Percentiles rank a stretch among this genome's conserved stretches.
These are phyloP conservation scores for Candida broadrunensis DNA, from an alignment of 805 yeast species.

Conservation along the genomic window DNA sequence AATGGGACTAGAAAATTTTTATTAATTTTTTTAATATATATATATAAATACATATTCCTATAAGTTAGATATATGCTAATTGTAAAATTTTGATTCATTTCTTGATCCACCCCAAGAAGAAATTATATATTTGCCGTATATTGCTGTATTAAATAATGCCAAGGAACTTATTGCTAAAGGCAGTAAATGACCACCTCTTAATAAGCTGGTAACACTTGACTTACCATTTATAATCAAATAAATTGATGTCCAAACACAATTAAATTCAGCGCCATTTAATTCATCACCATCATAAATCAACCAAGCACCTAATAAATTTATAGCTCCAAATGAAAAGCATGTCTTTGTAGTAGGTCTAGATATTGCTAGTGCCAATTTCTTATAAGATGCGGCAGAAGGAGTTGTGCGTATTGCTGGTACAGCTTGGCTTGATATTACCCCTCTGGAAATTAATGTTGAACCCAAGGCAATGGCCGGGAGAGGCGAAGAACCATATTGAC, in stretches of 20 bases:
- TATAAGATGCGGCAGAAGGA: neutral
- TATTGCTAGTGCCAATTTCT: neutral
- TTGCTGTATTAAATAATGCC: slow-evolving; percentile 58
- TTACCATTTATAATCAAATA: slow-evolving; percentile 71
- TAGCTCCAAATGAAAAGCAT: slow-evolving; percentile 57
- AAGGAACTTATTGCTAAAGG: slow-evolving; percentile 58
- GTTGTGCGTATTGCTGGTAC: neutral
- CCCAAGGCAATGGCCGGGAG: neutral
- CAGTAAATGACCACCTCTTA: slow-evolving; percentile 58
- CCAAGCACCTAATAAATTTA: slow-evolving; percentile 65
- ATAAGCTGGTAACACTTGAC: slow-evolving; percentile 48
- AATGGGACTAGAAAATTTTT: slow-evolving; percentile 44
- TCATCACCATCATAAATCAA: slow-evolving; percentile 76
- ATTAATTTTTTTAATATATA: neutral
- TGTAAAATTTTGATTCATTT: neutral
- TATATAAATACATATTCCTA: neutral
- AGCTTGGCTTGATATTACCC: neutral
- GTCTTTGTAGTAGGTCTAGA: slow-evolving; percentile 36
- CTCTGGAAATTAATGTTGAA: neutral
- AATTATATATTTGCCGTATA: slow-evolving; percentile 53
- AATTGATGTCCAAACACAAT: slow-evolving; percentile 75
- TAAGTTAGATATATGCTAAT: neutral
- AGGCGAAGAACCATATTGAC: neutral
- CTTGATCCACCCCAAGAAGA: neutral
- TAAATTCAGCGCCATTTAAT: slow-evolving; percentile 76